phyloP scores from a whole-genome alignment of 1,284 basidiomycete species.

The Moniliella sp. region DNA sequence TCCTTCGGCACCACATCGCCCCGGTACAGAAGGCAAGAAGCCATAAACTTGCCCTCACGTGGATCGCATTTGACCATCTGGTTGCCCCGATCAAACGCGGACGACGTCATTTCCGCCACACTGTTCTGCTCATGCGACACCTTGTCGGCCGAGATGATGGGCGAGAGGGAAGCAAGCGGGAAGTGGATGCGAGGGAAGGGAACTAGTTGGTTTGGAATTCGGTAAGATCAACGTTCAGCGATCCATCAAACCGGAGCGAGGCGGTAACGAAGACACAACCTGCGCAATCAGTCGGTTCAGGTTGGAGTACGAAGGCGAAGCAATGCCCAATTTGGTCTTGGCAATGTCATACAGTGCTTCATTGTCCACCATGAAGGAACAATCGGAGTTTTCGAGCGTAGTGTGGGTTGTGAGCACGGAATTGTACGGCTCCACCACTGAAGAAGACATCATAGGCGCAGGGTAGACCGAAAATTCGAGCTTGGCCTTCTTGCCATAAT shows the following conservation, averaged over 20 bases:
- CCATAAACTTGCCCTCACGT: constrained; percentile 60
- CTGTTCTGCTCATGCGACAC: constrained; percentile 91
- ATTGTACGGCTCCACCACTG: constrained; percentile 96
- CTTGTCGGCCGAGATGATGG: constrained; percentile 59
- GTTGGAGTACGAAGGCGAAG: constrained; percentile 74
- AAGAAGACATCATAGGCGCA: constrained; percentile 51
- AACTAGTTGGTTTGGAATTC: constrained; percentile 98
- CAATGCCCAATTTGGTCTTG: constrained; percentile 75
- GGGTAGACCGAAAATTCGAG: constrained; percentile 97
- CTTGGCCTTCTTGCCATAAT: constrained; percentile 99
- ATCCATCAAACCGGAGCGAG: constrained; percentile 88
- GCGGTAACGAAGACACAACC: constrained; percentile 93
- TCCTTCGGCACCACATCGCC: constrained; percentile 97
- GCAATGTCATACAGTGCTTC: constrained; percentile 82
- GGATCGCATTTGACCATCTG: constrained; percentile 54
- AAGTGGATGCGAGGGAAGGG: constrained; percentile 71
- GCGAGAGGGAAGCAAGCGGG: constrained; percentile 85
- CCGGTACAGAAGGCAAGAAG: constrained; percentile 42
- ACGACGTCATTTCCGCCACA: constrained; percentile 90
- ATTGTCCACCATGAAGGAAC: constrained; percentile 43
- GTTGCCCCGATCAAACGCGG: constrained; percentile 90
- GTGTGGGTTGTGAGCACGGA: constrained; percentile 94
- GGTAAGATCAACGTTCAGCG: constrained; percentile 87
- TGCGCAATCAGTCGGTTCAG: constrained; percentile 78
- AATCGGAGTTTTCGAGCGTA: constrained; percentile 94